Base-by-base conservation (phyloP, 768 basidiomycete species). In the Symmetrospora coprosmae region DNA sequence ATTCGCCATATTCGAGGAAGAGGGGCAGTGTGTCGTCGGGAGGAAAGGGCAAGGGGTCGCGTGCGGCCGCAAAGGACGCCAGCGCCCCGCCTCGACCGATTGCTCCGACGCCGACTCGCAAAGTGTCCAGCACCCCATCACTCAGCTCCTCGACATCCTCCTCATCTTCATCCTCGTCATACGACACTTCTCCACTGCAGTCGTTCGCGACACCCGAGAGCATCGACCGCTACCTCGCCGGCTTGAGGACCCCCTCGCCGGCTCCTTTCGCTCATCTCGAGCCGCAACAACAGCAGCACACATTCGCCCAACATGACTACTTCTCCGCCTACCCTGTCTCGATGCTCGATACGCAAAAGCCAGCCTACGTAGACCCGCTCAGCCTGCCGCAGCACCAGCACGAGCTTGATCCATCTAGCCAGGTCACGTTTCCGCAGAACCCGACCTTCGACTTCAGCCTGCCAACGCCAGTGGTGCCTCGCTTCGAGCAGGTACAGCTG, bases 131-230 rank as follows among this genome's bases (percentile, higher is more conserved):
- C n/a, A n/a, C n/a, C 30, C 49, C 49, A 50, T 50, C 49, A 50
- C 49, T 50, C 33, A 50, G 49, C 33, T 50, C 49, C 23, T 50
- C 49, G 23, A 50, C 49, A 13, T 50, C 49, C 38, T 50, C 49
- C 8, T 21, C 31, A 33, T 27, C 27, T 31, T 27, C 8, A n/a
- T 50, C 49, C 21, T 30, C 23, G 33, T 50, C 49, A 50, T 50
- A 35, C 31, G 38, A 14, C 23, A 35, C 49, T 50, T 7, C 47
- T 23, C n/a, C n/a, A n/a, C n/a, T n/a, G n/a, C n/a, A n/a, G n/a
- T n/a, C n/a, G n/a, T n/a, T n/a, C n/a, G n/a, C n/a, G n/a, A n/a
- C n/a, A n/a, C n/a, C n/a, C n/a, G n/a, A n/a, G n/a, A n/a, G n/a
- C n/a, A n/a, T n/a, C n/a, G n/a, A n/a, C n/a, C n/a, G n/a, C n/a